Evolutionary conservation across 2,329 filamentous ascomycete genomes (phyloP).

Genomic region (Alternaria infectoria): DNA sequence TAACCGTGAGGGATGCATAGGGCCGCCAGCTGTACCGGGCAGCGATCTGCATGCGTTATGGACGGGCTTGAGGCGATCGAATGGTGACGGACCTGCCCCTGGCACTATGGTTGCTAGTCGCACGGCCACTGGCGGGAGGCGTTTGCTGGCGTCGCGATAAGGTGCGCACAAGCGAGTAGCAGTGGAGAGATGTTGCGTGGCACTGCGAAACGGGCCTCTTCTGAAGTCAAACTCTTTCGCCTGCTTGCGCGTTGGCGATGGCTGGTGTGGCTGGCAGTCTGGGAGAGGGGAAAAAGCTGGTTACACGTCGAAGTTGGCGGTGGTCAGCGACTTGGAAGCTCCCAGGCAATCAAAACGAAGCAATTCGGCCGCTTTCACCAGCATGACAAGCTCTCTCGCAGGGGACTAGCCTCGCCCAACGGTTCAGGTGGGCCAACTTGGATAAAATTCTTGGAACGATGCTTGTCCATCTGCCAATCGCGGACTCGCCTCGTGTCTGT

Average conservation of each 20-base stretch:
- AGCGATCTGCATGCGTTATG: slow-evolving; percentile 5
- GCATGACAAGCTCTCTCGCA: not conserved
- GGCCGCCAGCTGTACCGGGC: not conserved
- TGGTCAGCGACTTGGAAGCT: not conserved
- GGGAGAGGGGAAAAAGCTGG: not conserved
- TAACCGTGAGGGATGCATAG: not conserved
- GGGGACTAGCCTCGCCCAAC: slow-evolving; percentile 9
- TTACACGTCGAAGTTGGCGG: not conserved
- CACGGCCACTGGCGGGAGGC: slow-evolving; percentile 13
- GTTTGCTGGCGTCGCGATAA: slow-evolving; percentile 23
- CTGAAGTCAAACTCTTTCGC: not conserved
- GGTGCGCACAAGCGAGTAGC: slow-evolving; percentile 13
- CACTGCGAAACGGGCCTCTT: slow-evolving; percentile 4
- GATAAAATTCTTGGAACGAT: slow-evolving; percentile 23
- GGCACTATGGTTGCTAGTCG: slow-evolving; percentile 9
- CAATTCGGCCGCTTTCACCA: slow-evolving; percentile 7
- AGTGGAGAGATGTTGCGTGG: slow-evolving; percentile 23
- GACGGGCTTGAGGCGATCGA: slow-evolving; percentile 8
- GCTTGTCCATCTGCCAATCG: slow-evolving; percentile 21
- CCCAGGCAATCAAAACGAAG: slow-evolving; percentile 2
- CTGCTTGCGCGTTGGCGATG: not conserved
- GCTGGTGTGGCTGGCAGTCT: not conserved
- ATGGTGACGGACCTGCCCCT: slow-evolving; percentile 17
- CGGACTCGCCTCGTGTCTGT: slow-evolving; percentile 8
- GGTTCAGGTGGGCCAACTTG: slow-evolving; percentile 9